Evolutionary conservation across 139 green algal genomes (phyloP).

Genomic region (Chlamydomonas asymmetrica): DNA sequence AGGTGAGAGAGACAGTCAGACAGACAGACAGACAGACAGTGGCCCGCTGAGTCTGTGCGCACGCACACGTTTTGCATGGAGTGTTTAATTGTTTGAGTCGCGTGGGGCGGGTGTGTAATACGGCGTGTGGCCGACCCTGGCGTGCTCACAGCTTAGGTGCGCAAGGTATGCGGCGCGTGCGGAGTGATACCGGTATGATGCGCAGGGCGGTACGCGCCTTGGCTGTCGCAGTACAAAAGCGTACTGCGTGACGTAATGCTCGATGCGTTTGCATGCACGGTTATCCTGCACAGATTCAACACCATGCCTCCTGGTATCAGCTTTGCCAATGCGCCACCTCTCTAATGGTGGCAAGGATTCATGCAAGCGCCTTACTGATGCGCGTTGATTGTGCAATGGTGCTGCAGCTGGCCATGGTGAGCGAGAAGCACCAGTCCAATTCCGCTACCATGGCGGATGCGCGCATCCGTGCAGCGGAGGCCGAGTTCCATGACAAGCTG

Average conservation of each 20-base stretch:
- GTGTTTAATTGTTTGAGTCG: neutral
- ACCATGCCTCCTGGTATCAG: neutral
- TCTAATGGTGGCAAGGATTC: neutral
- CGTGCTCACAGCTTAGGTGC: neutral
- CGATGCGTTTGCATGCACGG: neutral
- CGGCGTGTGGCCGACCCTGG: neutral
- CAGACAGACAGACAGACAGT: neutral
- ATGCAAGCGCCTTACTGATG: neutral
- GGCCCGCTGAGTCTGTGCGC: neutral
- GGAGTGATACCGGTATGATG: no score
- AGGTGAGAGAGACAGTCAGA: slow-evolving; percentile 4
- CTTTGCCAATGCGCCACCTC: neutral
- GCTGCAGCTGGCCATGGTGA: neutral
- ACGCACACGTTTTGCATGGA: neutral
- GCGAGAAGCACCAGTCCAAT: neutral
- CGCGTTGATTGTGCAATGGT: neutral
- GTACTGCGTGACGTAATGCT: no score
- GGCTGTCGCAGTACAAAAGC: no score
- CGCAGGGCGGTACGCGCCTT: no score
- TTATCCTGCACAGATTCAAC: no score
- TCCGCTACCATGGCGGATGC: slow-evolving; percentile 26
- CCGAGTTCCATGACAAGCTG: neutral
- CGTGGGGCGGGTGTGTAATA: no score
- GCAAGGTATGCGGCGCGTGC: neutral
- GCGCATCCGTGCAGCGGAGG: slow-evolving; percentile 18